These are phyloP conservation scores for Colletotrichum tropicale DNA, from an alignment of 2,329 filamentous ascomycete species.

Conservation along the genomic window DNA sequence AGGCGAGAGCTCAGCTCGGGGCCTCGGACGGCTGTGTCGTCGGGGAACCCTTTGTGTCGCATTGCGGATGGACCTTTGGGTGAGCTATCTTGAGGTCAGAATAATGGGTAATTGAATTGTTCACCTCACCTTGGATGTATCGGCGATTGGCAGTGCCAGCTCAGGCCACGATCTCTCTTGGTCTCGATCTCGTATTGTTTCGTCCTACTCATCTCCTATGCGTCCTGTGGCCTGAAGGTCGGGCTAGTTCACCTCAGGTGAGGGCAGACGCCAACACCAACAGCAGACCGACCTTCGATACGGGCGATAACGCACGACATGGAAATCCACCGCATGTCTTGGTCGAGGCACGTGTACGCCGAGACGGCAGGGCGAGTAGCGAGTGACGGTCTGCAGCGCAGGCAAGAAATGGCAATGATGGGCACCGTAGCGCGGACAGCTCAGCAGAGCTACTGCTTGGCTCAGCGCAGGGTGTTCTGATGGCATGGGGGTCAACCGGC, in stretches of 20 bases:
- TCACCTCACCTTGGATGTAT: background rate
- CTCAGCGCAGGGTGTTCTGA: background rate
- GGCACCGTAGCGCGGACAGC: background rate
- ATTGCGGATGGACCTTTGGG: background rate
- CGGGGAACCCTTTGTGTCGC: background rate
- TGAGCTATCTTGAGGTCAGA: background rate
- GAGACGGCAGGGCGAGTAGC: background rate
- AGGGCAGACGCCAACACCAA: background rate
- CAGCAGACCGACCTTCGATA: background rate
- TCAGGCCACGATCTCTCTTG: background rate
- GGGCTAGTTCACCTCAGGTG: background rate
- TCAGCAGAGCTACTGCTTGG: conserved; percentile 5
- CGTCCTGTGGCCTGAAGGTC: background rate
- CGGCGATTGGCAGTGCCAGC: background rate
- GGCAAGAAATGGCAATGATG: conserved; percentile 9
- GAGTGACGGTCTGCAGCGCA: background rate
- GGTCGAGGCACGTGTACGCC: background rate
- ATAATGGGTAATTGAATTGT: background rate
- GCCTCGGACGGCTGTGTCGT: background rate
- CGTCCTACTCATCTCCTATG: background rate
- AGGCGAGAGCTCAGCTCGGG: background rate
- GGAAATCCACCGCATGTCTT: background rate
- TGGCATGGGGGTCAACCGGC: conserved; percentile 7
- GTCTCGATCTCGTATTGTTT: background rate
- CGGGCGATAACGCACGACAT: background rate